These are phyloP conservation scores for Solanum hybrid DNA, from an alignment of 305 asterid species.

Conservation along the genomic window DNA sequence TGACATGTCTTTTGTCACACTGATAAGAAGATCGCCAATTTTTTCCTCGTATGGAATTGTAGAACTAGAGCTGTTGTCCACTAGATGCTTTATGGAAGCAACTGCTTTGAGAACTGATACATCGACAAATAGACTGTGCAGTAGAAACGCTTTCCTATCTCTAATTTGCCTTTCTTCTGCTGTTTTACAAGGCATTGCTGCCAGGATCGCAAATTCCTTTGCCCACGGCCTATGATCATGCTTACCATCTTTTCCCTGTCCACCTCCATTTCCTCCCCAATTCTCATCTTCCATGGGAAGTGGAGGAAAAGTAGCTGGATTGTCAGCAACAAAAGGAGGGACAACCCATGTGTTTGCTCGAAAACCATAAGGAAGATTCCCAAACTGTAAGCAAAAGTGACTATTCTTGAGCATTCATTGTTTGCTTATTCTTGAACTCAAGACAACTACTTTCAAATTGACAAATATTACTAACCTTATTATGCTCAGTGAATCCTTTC, in stretches of 20 bases:
- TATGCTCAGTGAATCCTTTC: slow-evolving; percentile 86
- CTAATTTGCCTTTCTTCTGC: slow-evolving; percentile 74
- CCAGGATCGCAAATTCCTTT: slow-evolving; percentile 57
- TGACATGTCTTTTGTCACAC: slow-evolving; percentile 47
- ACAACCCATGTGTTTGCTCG: slow-evolving; percentile 89
- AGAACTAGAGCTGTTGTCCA: slow-evolving; percentile 29
- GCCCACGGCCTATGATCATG: slow-evolving; percentile 68
- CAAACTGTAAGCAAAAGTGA: slow-evolving; percentile 45
- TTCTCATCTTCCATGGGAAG: slow-evolving; percentile 75
- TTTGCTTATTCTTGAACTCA: not conserved
- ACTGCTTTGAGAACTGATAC: slow-evolving; percentile 70
- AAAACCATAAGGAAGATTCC: slow-evolving; percentile 86
- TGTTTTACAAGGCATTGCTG: slow-evolving; percentile 86
- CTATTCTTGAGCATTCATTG: not conserved
- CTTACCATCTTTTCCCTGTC: slow-evolving; percentile 61
- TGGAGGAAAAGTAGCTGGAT: slow-evolving; percentile 53
- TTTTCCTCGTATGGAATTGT: slow-evolving; percentile 35
- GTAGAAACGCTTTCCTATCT: slow-evolving; percentile 85
- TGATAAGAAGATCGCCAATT: slow-evolving; percentile 58
- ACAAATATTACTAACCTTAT: slow-evolving; percentile 50
- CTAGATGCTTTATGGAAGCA: slow-evolving; percentile 41
- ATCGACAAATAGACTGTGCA: slow-evolving; percentile 74
- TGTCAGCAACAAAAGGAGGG: slow-evolving; percentile 65
- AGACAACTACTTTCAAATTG: slow-evolving; percentile 2
- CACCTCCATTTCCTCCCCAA: slow-evolving; percentile 96